A percentile compares a stretch with the other conserved stretches of the same genome.
phyloP scores from a whole-genome alignment of 768 basidiomycete species.

The Lactarius akahatsu region DNA sequence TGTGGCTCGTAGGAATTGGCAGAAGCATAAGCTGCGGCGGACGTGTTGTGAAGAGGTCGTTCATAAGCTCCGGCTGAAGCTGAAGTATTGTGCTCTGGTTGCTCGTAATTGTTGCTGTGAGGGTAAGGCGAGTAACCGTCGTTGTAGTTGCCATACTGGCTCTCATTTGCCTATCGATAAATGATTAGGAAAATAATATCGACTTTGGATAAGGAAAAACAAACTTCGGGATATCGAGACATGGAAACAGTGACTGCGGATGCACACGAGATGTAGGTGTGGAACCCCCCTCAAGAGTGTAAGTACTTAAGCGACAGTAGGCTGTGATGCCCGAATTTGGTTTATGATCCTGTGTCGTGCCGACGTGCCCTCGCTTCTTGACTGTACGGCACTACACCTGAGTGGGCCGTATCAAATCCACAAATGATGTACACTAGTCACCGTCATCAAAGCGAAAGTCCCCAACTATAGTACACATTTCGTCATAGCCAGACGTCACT shows the following conservation, averaged over 20 bases:
- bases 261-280: neutral
- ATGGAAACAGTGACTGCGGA: constrained; percentile 30
- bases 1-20: constrained; percentile 34
- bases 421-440: too few relatives aligned
- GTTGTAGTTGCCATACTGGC: constrained; percentile 60
- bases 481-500: too few relatives aligned
- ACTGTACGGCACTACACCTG: neutral
- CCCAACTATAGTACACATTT: too few relatives aligned
- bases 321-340: neutral
- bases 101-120: constrained; percentile 35
- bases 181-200: neutral
- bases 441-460: too few relatives aligned
- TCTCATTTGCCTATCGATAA: constrained; percentile 56
- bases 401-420: too few relatives aligned
- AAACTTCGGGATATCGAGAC: constrained; percentile 45
- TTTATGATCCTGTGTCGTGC: neutral
- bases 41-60: neutral
- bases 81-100: constrained; percentile 28
- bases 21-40: neutral
- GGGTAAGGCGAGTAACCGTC: constrained; percentile 61
- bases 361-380: neutral
- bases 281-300: neutral
- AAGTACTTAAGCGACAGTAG: neutral
- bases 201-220: constrained; percentile 18
- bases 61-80: neutral